These are phyloP conservation scores for Monosporascus sp. DNA, from an alignment of 2,329 filamentous ascomycete species.

Conservation along the genomic window DNA sequence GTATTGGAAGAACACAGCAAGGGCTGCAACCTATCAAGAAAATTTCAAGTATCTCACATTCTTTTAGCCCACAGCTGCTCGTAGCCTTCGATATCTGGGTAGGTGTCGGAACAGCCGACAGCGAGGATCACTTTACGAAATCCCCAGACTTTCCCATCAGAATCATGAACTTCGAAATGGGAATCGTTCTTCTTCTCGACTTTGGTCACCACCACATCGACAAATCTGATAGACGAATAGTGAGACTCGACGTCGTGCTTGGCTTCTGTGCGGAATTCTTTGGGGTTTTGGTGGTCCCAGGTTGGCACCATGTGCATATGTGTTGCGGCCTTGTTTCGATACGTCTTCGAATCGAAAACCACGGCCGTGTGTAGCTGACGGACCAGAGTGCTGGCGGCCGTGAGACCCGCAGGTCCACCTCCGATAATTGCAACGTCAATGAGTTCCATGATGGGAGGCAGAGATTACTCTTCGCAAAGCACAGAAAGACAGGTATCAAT, in stretches of 20 bases:
- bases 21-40: no score
- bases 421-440: conserved; percentile 17
- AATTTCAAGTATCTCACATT: conserved; percentile 7
- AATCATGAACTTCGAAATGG: conserved; percentile 27
- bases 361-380: conserved; percentile 16
- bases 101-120: conserved; percentile 9
- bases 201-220: conserved; percentile 8
- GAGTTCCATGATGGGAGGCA: conserved; percentile 4
- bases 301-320: conserved; percentile 15
- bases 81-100: conserved; percentile 12
- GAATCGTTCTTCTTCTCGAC: conserved; percentile 12
- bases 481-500: no score
- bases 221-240: conserved; percentile 13
- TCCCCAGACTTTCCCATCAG: conserved; percentile 7
- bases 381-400: conserved; percentile 11
- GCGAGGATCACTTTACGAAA: conserved; percentile 15
- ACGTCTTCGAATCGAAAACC: conserved; percentile 13
- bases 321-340: conserved; percentile 10
- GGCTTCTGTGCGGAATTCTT: conserved; percentile 7
- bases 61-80: conserved; percentile 9
- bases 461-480: neutral
- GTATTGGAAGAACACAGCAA: no score
- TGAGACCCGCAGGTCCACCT: conserved; percentile 16
- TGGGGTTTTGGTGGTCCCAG: conserved; percentile 14
- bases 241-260: conserved; percentile 6